Conservation (phyloP, 2,329 filamentous ascomycete genomes). For the Venturia oleaginea region DNA sequence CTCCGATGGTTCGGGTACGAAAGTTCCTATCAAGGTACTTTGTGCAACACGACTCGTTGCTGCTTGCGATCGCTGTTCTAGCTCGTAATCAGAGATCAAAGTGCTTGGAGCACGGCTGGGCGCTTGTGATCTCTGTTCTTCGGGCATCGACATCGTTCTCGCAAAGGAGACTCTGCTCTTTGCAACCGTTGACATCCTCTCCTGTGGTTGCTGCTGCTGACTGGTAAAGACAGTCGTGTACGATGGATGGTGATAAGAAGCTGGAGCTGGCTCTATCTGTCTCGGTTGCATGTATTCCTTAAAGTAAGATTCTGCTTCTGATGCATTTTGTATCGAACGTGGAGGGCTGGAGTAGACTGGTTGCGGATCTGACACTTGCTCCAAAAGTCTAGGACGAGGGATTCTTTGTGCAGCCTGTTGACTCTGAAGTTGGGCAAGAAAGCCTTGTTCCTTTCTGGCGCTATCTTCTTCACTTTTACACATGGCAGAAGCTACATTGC, state of each 20-base stretch:
- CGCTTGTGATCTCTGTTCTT: not conserved
- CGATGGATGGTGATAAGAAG: constrained; percentile 9
- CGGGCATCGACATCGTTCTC: not conserved
- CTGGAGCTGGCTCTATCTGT: constrained; percentile 7
- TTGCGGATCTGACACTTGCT: not conserved
- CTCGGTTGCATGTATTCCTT: constrained; percentile 11
- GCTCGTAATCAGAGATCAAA: constrained; percentile 1
- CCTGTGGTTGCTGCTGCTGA: not conserved
- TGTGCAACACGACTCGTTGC: not conserved
- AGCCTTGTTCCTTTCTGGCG: constrained; percentile 1
- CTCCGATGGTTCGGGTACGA: not conserved
- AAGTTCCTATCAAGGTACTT: not conserved
- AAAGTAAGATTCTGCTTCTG: constrained; percentile 5
- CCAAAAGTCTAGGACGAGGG: not conserved
- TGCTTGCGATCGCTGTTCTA: not conserved
- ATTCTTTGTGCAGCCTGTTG: not conserved
- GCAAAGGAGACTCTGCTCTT: constrained; percentile 6
- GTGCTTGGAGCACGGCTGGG: not conserved
- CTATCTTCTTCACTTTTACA: constrained; percentile 49
- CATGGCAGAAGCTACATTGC: constrained; percentile 56
- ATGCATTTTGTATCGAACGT: constrained; percentile 3
- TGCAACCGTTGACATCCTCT: not conserved
- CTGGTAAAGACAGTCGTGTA: constrained; percentile 9
- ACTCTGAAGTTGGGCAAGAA: not conserved
- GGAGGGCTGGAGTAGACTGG: constrained; percentile 5